Evolutionary conservation across 441 rosid genomes (phyloP).

Genomic region (Erysimum cheiri): DNA sequence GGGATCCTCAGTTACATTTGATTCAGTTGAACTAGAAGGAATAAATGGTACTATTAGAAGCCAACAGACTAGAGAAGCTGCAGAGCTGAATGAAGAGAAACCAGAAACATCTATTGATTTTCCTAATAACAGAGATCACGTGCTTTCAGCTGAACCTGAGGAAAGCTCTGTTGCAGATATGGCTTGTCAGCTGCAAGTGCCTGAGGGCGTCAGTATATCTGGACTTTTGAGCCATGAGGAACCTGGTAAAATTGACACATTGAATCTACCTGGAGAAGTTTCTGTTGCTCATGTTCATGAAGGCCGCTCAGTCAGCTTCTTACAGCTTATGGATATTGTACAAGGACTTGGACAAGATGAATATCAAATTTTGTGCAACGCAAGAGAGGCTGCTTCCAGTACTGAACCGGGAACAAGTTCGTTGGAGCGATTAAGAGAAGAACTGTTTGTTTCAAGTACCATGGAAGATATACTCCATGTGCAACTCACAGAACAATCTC

Average conservation of each 20-base stretch:
- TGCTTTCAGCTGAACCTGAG: slow-evolving; percentile 44
- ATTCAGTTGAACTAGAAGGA: slow-evolving; percentile 40
- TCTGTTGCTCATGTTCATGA: slow-evolving; percentile 48
- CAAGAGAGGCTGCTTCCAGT: slow-evolving; percentile 52
- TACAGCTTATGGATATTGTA: slow-evolving; percentile 60
- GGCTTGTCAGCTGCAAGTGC: slow-evolving; percentile 48
- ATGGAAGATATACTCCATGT: slow-evolving; percentile 62
- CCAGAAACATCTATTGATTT: slow-evolving; percentile 40
- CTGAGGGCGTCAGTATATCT: slow-evolving; percentile 51
- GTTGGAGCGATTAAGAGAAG: slow-evolving; percentile 70
- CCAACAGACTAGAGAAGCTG: slow-evolving; percentile 34
- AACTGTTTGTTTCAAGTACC: slow-evolving; percentile 66
- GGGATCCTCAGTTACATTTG: slow-evolving; percentile 45
- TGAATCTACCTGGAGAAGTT: slow-evolving; percentile 44
- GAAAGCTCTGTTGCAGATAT: slow-evolving; percentile 45
- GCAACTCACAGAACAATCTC: slow-evolving; percentile 74
- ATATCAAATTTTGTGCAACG: slow-evolving; percentile 57
- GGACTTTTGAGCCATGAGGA: slow-evolving; percentile 49
- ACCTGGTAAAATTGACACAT: slow-evolving; percentile 43
- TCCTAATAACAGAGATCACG: slow-evolving; percentile 39
- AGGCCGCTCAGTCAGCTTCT: slow-evolving; percentile 51
- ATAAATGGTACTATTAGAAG: slow-evolving; percentile 27
- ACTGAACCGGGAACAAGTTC: slow-evolving; percentile 45
- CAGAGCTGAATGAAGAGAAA: slow-evolving; percentile 44
- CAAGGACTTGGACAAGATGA: slow-evolving; percentile 74